A percentile compares a stretch with the other conserved stretches of the same genome.
Conservation (phyloP, 2,329 filamentous ascomycete species). For the Alternaria metachromatica region DNA sequence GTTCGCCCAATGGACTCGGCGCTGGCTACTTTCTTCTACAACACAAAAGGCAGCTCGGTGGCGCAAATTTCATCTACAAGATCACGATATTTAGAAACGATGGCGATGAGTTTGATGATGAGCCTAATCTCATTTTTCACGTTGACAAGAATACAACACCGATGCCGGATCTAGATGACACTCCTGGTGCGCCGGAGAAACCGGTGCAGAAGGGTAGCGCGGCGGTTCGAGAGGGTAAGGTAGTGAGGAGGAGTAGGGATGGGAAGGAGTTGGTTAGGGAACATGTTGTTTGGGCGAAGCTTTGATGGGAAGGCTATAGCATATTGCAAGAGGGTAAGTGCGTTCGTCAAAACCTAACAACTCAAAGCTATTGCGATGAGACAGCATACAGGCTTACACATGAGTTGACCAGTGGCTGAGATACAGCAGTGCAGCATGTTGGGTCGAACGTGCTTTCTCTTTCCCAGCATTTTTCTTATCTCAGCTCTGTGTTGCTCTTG, state of each 20-base stretch:
- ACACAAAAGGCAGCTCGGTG: constrained; percentile 17
- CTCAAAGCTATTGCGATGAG: no score
- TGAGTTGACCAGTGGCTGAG: no score
- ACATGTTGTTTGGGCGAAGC: background rate
- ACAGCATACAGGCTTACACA: no score
- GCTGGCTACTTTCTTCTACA: constrained; percentile 20
- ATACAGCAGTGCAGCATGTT: no score
- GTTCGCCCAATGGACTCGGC: constrained; percentile 16
- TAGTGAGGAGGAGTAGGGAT: background rate
- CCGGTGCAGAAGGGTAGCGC: background rate
- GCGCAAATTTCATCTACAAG: constrained; percentile 15
- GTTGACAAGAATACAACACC: background rate
- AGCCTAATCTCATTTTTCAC: constrained; percentile 14
- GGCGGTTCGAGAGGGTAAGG: background rate
- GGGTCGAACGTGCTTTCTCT: no score
- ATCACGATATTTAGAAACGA: constrained; percentile 2
- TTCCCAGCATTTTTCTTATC: no score
- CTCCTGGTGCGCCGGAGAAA: background rate
- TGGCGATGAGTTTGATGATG: background rate
- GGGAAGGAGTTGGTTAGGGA: background rate
- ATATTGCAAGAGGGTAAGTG: background rate
- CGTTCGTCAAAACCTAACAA: no score
- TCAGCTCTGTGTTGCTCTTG: no score
- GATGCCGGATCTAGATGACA: background rate
- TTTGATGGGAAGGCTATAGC: background rate